A percentile compares a stretch with the other conserved stretches of the same genome.
Conservation (phyloP, 805 yeast species). For the Sungouiozyma ichnusensis region DNA sequence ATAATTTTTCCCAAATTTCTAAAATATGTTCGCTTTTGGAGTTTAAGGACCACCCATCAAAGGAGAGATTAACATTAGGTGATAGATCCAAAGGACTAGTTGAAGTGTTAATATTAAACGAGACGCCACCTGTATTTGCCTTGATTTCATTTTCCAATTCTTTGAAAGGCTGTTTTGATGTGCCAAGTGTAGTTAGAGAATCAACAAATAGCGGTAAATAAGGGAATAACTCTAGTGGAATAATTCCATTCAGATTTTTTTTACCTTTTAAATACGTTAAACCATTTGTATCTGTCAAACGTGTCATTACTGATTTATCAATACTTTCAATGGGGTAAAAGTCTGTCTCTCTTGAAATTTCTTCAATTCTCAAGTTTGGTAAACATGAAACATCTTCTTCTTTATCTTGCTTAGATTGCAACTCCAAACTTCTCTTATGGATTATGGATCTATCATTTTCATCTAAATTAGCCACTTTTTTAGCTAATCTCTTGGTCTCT, state of each 20-base stretch:
- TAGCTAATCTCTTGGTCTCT: slow-evolving; percentile 44
- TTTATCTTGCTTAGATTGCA: slow-evolving; percentile 54
- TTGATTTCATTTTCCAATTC: slow-evolving; percentile 79
- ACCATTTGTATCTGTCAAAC: slow-evolving; percentile 70
- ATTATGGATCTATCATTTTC: slow-evolving; percentile 49
- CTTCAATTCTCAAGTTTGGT: slow-evolving; percentile 66
- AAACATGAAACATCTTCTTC: slow-evolving; percentile 66
- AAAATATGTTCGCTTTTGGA: slow-evolving; percentile 50
- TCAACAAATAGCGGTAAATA: slow-evolving; percentile 70
- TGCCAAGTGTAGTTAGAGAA: slow-evolving; percentile 82
- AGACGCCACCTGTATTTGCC: slow-evolving; percentile 73
- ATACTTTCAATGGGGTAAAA: slow-evolving; percentile 26
- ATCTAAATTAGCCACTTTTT: slow-evolving; percentile 35
- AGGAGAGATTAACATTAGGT: slow-evolving; percentile 37
- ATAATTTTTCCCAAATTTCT: slow-evolving; percentile 57
- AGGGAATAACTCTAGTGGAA: slow-evolving; percentile 55
- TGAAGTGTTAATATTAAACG: slow-evolving; percentile 47
- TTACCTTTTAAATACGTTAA: slow-evolving; percentile 65
- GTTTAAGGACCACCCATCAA: slow-evolving; percentile 63
- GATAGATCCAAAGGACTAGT: slow-evolving; percentile 46
- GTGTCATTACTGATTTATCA: slow-evolving; percentile 30
- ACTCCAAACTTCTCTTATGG: slow-evolving; percentile 45
- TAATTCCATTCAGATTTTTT: slow-evolving; percentile 40
- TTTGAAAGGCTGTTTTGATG: slow-evolving; percentile 56
- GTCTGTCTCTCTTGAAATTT: slow-evolving; percentile 54